phyloP scores from a whole-genome alignment of 768 basidiomycete genomes.

The Tephrocybe sp. region DNA sequence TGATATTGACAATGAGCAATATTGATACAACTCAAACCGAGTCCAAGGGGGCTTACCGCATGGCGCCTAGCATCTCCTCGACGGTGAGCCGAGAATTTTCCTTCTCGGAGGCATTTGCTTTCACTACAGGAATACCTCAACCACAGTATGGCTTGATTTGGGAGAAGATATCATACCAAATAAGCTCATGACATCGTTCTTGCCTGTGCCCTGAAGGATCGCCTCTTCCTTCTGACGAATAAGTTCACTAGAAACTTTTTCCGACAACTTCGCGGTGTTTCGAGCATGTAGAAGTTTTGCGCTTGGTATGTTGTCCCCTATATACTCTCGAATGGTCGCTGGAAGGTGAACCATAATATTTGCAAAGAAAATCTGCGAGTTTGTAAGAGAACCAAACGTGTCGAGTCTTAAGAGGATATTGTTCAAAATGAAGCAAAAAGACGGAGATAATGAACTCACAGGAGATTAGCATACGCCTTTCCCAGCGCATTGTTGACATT shows the following conservation, averaged over 20 bases:
- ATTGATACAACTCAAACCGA: conserved; percentile 23
- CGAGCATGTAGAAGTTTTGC: conserved; percentile 28
- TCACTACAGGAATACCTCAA: conserved; percentile 29
- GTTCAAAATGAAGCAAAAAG: conserved; percentile 3
- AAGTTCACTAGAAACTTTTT: conserved; percentile 31
- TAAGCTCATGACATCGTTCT: conserved; percentile 37
- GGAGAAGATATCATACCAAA: conserved; percentile 27
- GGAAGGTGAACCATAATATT: conserved; percentile 28
- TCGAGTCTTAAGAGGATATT: conserved; percentile 19
- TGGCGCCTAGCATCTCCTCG: conserved; percentile 48
- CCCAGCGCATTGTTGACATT: conserved; percentile 33
- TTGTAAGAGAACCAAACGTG: conserved; percentile 27
- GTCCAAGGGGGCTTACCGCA: conserved; percentile 41
- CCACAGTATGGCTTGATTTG: not conserved
- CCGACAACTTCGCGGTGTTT: conserved; percentile 27
- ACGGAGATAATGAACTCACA: conserved; percentile 23
- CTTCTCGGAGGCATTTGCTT: conserved; percentile 52
- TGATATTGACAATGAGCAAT: conserved; percentile 37
- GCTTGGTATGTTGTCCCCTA: conserved; percentile 28
- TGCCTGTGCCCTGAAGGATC: conserved; percentile 27
- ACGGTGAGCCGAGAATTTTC: conserved; percentile 39
- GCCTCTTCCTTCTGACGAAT: conserved; percentile 33
- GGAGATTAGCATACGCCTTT: conserved; percentile 33
- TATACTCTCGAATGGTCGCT: conserved; percentile 25
- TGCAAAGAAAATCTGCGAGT: conserved; percentile 28